Base-by-base conservation (phyloP, 805 yeast genomes). In the Yarrowia divulgata region DNA sequence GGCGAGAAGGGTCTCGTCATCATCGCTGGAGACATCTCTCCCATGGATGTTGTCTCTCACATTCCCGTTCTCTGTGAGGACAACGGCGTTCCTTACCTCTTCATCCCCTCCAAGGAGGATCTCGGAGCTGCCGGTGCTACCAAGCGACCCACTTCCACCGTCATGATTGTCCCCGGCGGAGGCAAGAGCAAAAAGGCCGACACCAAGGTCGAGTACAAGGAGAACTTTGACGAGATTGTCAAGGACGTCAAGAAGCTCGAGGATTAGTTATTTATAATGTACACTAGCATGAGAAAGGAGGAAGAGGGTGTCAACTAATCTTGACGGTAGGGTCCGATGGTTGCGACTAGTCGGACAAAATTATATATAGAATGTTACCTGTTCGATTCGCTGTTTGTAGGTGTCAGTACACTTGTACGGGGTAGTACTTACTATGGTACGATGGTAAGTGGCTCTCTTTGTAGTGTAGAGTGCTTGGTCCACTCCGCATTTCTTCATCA, bases 51-150 rank as follows among this genome's bases (percentile, higher is more conserved):
- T 57, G 91, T 96, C 74, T 92, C 98, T 54, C 99, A 95, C 79
- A 87, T 95, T 69, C 99, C 99, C 69, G 98, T 96, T 60, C 85
- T 95, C 72, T 95, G 99, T 82, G 99, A 95, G 83, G 99, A 95
- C 79, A 83, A 86, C 72, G 82, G 90, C 60, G 98, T 95, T 63
- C 98, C 98, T 76, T 96, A 84, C 78, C 85, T 94, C 50, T 95
- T 95, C 81, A 87, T 95, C 72, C 99, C 99, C 76, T 93, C 98
- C 64, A 95, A 95, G 82, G 98, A 95, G 83, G 98, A 95, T 78
- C 86, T 95, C 73, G 99, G 99, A 43, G 90, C 97, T 72, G 99
- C 99, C 34, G 98, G 98, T 78, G 97, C 98, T 71, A 95, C 99
- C 70, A 95, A 95, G 85, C 90, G 99, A 85, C 98, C 99, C 74